These are phyloP conservation scores for Fusarium humuli DNA, from an alignment of 2,329 filamentous ascomycete species.

Conservation along the genomic window DNA sequence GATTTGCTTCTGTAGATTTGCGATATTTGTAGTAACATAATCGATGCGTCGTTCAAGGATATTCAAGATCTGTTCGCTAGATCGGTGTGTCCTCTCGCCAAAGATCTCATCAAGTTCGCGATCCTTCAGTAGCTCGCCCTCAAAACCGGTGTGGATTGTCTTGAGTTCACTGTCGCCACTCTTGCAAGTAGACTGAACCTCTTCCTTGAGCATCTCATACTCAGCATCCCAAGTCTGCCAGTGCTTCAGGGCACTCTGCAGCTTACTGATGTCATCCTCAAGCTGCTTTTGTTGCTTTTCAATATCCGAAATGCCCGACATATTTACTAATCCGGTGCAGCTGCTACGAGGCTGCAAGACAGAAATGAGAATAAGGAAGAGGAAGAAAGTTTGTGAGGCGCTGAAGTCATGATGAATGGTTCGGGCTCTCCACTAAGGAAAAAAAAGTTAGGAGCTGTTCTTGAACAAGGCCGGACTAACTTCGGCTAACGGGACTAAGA, in stretches of 20 bases:
- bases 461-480: slow-evolving; percentile 40
- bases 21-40: slow-evolving; percentile 87
- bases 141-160: slow-evolving; percentile 67
- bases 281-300: slow-evolving; percentile 81
- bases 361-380: slow-evolving; percentile 8
- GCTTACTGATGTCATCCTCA: slow-evolving; percentile 76
- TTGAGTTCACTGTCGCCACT: slow-evolving; percentile 63
- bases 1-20: slow-evolving; percentile 78
- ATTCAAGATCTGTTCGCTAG: slow-evolving; percentile 66
- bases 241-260: slow-evolving; percentile 81
- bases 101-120: slow-evolving; percentile 65
- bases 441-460: slow-evolving; percentile 27
- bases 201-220: slow-evolving; percentile 89
- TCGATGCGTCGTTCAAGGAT: slow-evolving; percentile 79
- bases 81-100: slow-evolving; percentile 45
- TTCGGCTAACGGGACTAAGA: slow-evolving; percentile 36
- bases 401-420: slow-evolving; percentile 30
- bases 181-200: slow-evolving; percentile 70
- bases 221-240: slow-evolving; percentile 94
- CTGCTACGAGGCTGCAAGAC: slow-evolving; percentile 10
- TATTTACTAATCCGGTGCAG: slow-evolving; percentile 44
- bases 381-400: slow-evolving; percentile 24
- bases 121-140: slow-evolving; percentile 71
- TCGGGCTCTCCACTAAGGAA: slow-evolving; percentile 7
- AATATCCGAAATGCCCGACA: slow-evolving; percentile 70